Conservation (phyloP, 2,329 filamentous ascomycete species). For the Aspergillus piperis region DNA sequence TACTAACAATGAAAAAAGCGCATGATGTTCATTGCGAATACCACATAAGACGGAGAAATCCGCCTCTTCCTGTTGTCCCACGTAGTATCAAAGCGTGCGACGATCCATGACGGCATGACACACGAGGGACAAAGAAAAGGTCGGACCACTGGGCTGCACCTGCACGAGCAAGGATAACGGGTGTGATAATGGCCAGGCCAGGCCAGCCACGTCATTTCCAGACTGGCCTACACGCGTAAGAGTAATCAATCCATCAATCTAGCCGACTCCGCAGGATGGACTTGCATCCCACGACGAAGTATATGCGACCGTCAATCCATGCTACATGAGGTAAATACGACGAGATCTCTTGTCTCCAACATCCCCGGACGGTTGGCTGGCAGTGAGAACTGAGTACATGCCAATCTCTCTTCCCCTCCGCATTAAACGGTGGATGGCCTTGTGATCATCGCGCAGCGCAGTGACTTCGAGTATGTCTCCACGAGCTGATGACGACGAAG, state of each 20-base stretch:
- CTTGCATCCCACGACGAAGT: background rate
- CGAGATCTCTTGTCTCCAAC: conserved; percentile 6
- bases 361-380: conserved; percentile 2
- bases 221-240: background rate
- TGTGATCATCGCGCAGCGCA: background rate
- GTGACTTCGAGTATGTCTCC: background rate
- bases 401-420: background rate
- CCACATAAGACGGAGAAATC: conserved; percentile 8
- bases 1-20: background rate
- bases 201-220: conserved; percentile 5
- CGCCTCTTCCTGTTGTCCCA: background rate
- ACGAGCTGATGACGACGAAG: background rate
- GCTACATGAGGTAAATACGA: conserved; percentile 18
- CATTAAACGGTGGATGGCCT: background rate
- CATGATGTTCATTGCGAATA: conserved; percentile 3
- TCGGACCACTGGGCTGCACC: conserved; percentile 3
- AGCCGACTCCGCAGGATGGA: background rate
- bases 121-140: background rate
- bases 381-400: background rate
- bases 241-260: background rate
- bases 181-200: background rate
- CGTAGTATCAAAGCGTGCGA: background rate
- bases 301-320: conserved; percentile 15
- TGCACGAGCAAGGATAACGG: conserved; percentile 2
- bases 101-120: background rate